Base-by-base conservation (phyloP, 192 early-diverging fungal species). In the Mortierella hygrophila region DNA sequence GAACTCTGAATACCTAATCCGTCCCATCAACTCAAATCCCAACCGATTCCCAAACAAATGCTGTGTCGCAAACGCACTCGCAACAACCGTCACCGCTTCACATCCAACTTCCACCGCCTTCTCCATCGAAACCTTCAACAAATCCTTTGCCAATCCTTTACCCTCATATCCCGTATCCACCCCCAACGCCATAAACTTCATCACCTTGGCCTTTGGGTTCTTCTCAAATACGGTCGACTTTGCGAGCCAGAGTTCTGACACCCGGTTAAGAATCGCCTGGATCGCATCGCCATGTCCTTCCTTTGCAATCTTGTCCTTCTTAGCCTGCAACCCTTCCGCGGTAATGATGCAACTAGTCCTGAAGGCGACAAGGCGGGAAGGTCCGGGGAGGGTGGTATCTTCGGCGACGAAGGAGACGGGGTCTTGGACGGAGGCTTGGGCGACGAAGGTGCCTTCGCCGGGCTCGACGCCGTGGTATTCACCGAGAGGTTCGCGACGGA, bases 131-230 rank as follows among this genome's bases (percentile, higher is more conserved):
- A 29, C 70, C 26, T 75, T 80, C 40, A 86, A 40, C 47, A 86
- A 41, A 29, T 77, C 79, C 76, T 86, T 86, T 29, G 84, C 84
- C 32, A 86, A 18, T 1, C 84, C 84, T 8, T 74, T 18, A 9
- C 84, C 84, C 37, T 86, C 84, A 38, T 86, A 81, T 0, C 23
- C 26, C 0, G 46, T 55, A 49, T 81, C 76, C 6, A 86, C 84
- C 3, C 84, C 84, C 16, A 86, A 44, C 11, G 84, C 84, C n/a
- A 86, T 86, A 35, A 86, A 86, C 72, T 86, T 86, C 84, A 86
- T 86, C 21, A 86, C 79, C 37, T 78, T 80, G 7, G 84, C 84
- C 4, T 60, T 41, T 3, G 84, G 84, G 21, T 86, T 78, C 0
- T 32, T 54, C 41, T 73, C 40, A 68, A 86, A 81, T 8, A 86